These are phyloP conservation scores for Cichorium intybus DNA, from an alignment of 140 eudicot genomes.

Conservation along the genomic window DNA sequence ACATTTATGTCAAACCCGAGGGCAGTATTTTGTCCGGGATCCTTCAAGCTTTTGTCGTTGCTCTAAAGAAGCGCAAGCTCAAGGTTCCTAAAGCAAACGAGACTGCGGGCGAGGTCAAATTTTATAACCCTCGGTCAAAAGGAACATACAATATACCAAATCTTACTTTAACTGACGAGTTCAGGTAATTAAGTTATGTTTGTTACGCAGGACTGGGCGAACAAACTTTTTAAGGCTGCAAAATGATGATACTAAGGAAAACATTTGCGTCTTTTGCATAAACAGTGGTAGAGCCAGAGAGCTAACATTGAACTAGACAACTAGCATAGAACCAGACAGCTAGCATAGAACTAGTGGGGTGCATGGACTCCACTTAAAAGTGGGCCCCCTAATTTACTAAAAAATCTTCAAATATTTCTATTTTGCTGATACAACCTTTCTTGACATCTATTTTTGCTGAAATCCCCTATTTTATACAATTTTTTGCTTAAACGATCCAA, in stretches of 20 bases:
- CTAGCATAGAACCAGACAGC: too few relatives aligned
- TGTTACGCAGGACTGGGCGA: neutral
- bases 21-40: conserved; percentile 72
- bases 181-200: conserved; percentile 40
- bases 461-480: too few relatives aligned
- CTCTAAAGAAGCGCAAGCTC: conserved; percentile 64
- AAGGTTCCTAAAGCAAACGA: conserved; percentile 30
- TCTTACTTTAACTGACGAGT: conserved; percentile 48
- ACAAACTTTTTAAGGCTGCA: neutral
- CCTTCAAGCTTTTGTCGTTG: conserved; percentile 56
- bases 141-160: conserved; percentile 40
- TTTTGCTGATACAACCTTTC: too few relatives aligned
- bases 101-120: conserved; percentile 10
- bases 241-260: neutral
- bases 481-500: too few relatives aligned
- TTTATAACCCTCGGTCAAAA: conserved; percentile 52
- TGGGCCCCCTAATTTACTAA: too few relatives aligned
- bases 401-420: too few relatives aligned
- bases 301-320: too few relatives aligned
- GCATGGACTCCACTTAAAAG: too few relatives aligned
- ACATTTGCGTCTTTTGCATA: neutral
- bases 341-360: too few relatives aligned
- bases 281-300: too few relatives aligned
- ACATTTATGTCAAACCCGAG: conserved; percentile 60
- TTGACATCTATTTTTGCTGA: too few relatives aligned